phyloP scores from a whole-genome alignment of 441 rosid genomes.

The Bocquillonia castaneifolia region DNA sequence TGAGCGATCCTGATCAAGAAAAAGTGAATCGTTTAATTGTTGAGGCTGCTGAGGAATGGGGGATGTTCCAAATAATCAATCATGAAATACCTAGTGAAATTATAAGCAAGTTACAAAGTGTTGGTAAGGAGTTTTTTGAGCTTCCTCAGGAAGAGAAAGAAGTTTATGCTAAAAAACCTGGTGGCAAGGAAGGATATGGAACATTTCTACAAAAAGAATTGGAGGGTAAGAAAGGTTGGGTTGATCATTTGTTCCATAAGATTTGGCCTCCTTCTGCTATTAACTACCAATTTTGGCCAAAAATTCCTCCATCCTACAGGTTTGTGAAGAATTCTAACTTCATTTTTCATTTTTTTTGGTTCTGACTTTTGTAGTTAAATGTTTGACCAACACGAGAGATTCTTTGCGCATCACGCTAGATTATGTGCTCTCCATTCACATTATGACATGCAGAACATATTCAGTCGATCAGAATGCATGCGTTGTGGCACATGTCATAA shows the following conservation, averaged over 20 bases:
- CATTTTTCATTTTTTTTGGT: not conserved
- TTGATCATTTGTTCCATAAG: constrained; percentile 71
- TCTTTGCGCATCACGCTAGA: too few relatives aligned
- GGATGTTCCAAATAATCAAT: constrained; percentile 37
- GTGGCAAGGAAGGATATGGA: constrained; percentile 63
- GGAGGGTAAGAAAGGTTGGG: constrained; percentile 66
- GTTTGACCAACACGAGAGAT: too few relatives aligned
- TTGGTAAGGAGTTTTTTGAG: constrained; percentile 60
- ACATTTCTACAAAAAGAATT: constrained; percentile 46
- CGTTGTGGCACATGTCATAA: too few relatives aligned
- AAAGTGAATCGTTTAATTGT: constrained; percentile 18
- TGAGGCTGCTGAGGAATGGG: constrained; percentile 36
- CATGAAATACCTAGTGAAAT: constrained; percentile 37
- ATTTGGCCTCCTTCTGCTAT: constrained; percentile 67
- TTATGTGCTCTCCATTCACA: too few relatives aligned
- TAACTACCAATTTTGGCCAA: constrained; percentile 68
- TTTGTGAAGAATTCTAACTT: too few relatives aligned
- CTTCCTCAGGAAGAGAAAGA: constrained; percentile 61
- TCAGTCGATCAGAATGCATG: too few relatives aligned
- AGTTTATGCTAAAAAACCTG: constrained; percentile 41
- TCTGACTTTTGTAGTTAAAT: too few relatives aligned
- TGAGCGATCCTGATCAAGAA: constrained; percentile 25
- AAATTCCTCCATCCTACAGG: constrained; percentile 37
- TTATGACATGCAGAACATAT: too few relatives aligned
- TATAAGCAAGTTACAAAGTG: constrained; percentile 42